phyloP scores from a whole-genome alignment of 2,329 filamentous ascomycete species.

The Coniochaeta pulveracea region DNA sequence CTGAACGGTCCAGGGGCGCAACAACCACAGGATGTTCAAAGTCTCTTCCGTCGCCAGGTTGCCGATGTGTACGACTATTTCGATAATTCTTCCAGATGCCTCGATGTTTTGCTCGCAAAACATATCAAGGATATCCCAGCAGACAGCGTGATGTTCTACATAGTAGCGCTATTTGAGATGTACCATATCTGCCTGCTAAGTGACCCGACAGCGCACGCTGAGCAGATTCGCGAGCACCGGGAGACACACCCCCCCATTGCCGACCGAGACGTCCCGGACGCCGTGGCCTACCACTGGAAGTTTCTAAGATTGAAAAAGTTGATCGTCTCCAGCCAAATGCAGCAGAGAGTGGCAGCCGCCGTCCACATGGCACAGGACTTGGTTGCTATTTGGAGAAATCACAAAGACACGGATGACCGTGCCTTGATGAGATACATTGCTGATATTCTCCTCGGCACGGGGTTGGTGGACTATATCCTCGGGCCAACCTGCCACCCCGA shows the following conservation, averaged over 20 bases:
- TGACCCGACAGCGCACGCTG: slow-evolving; percentile 22
- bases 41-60: slow-evolving; percentile 20
- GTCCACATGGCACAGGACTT: slow-evolving; percentile 63
- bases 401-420: slow-evolving; percentile 33
- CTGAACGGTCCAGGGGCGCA: slow-evolving; percentile 6
- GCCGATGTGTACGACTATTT: no score
- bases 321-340: slow-evolving; percentile 80
- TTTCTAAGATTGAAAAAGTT: slow-evolving; percentile 59
- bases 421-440: slow-evolving; percentile 51
- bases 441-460: slow-evolving; percentile 55
- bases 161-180: slow-evolving; percentile 31
- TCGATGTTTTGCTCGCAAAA: no score
- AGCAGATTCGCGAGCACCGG: slow-evolving; percentile 20
- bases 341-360: slow-evolving; percentile 71
- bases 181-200: slow-evolving; percentile 27
- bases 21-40: slow-evolving; percentile 21
- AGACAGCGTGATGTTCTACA: slow-evolving; percentile 28
- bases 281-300: slow-evolving; percentile 55
- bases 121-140: slow-evolving; percentile 37
- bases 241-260: slow-evolving; percentile 25
- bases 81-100: slow-evolving; percentile 29
- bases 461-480: slow-evolving; percentile 76
- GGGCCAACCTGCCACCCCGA: slow-evolving; percentile 88
- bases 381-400: slow-evolving; percentile 51
- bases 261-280: slow-evolving; percentile 27